Conservation (phyloP, 805 yeast species). For the Cyberlindnera mycetangii region DNA sequence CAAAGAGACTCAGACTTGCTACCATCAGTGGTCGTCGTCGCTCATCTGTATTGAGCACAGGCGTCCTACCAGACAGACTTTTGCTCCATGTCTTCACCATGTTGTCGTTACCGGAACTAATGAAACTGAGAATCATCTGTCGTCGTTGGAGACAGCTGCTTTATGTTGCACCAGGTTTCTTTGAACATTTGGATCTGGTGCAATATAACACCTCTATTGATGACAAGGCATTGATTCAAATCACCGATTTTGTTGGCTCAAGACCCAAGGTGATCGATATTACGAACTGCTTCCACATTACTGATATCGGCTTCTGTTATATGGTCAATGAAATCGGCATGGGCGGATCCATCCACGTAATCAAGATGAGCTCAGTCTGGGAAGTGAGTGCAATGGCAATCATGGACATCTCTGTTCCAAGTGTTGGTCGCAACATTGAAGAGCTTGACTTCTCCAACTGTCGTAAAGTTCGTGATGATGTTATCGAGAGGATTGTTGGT, state of each 20-base stretch:
- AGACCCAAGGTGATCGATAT: constrained; percentile 60
- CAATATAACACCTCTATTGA: constrained; percentile 61
- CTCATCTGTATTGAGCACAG: constrained; percentile 54
- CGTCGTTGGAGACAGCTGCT: constrained; percentile 67
- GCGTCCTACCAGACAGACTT: constrained; percentile 60
- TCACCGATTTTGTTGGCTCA: constrained; percentile 69
- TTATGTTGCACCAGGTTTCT: constrained; percentile 52
- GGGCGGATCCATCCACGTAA: constrained; percentile 50
- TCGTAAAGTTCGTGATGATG: constrained; percentile 69
- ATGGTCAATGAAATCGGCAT: constrained; percentile 71
- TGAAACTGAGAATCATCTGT: constrained; percentile 58
- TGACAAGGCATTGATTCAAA: constrained; percentile 53
- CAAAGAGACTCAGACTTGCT: constrained; percentile 49
- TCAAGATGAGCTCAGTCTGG: constrained; percentile 71
- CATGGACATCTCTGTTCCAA: constrained; percentile 69
- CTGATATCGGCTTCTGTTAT: constrained; percentile 71
- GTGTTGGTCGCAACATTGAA: constrained; percentile 56
- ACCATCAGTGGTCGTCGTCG: constrained; percentile 46
- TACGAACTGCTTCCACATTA: constrained; percentile 72
- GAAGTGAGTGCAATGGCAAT: constrained; percentile 78
- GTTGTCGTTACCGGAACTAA: constrained; percentile 54
- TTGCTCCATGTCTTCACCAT: constrained; percentile 51
- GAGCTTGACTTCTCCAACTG: constrained; percentile 71
- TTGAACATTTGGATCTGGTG: constrained; percentile 50
- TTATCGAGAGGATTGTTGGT: constrained; percentile 66